Percentiles rank a stretch among this genome's conserved stretches.
Evolutionary conservation across 2,329 filamentous ascomycete genomes (phyloP).

Genomic region (Nectriaceae sp.): DNA sequence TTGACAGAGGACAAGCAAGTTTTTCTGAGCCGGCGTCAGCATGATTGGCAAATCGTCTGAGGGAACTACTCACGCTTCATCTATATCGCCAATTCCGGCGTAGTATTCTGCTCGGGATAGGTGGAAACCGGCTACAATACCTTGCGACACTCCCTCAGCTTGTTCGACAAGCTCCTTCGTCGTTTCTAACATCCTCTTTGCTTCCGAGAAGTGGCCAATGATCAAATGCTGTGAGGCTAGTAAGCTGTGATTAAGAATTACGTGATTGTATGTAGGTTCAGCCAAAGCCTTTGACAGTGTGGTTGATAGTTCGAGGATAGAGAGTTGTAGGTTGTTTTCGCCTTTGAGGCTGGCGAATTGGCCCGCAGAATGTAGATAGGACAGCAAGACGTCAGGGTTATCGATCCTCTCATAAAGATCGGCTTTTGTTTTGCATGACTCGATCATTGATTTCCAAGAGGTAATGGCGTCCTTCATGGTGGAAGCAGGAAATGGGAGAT

Average conservation of each 20-base stretch:
- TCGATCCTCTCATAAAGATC: conserved; percentile 50
- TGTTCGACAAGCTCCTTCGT: conserved; percentile 51
- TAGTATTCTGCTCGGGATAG: conserved; percentile 76
- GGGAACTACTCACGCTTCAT: conserved; percentile 53
- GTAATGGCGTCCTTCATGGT: conserved; percentile 40
- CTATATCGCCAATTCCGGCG: conserved; percentile 64
- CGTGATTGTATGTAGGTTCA: conserved; percentile 37
- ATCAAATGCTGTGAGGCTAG: conserved; percentile 56
- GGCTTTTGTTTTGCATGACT: conserved; percentile 38
- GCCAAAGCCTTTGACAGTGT: conserved; percentile 40
- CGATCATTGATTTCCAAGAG: conserved; percentile 47
- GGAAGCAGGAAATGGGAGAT: conserved; percentile 30
- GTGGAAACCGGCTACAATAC: conserved; percentile 57
- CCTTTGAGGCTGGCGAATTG: conserved; percentile 56
- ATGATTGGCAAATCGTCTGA: not conserved
- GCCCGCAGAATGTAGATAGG: conserved; percentile 51
- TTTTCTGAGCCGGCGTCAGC: conserved; percentile 24
- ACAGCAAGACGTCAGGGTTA: conserved; percentile 49
- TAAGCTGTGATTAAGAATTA: conserved; percentile 48
- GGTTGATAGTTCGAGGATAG: conserved; percentile 48
- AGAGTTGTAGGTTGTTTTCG: conserved; percentile 46
- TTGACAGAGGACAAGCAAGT: conserved; percentile 42
- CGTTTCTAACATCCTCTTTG: conserved; percentile 55
- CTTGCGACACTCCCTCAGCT: conserved; percentile 38
- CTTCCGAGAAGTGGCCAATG: conserved; percentile 54